These are phyloP conservation scores for Blastocystis hominis DNA, from an alignment of 352 stramenopile species.

Conservation along the genomic window DNA sequence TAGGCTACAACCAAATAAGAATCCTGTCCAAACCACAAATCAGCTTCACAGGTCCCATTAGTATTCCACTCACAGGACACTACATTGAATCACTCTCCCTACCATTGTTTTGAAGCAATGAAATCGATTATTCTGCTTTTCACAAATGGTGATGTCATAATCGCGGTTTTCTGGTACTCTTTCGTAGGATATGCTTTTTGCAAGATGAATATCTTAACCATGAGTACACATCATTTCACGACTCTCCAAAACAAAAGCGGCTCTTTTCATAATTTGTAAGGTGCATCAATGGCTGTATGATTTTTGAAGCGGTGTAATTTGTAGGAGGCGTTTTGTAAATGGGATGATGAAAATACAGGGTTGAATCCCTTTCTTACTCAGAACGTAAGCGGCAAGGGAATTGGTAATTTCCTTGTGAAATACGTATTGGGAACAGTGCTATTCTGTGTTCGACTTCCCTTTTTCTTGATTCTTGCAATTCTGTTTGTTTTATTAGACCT, in stretches of 20 bases:
- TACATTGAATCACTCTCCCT: not conserved
- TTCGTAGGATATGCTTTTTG: too few species aligned
- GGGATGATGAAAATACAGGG: constrained; percentile 44
- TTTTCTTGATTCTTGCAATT: not conserved
- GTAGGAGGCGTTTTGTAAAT: constrained; percentile 51
- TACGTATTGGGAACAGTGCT: constrained; percentile 27
- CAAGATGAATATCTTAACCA: too few species aligned
- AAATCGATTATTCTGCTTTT: constrained; percentile 19
- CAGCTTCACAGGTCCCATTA: not conserved
- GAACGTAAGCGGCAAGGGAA: not conserved
- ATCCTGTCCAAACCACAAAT: not conserved
- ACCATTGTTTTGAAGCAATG: not conserved
- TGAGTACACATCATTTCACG: too few species aligned
- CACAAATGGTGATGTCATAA: too few species aligned
- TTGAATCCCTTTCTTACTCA: constrained; percentile 37
- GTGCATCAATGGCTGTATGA: not conserved
- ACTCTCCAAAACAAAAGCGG: too few species aligned
- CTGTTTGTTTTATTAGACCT: not conserved
- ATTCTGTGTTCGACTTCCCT: not conserved
- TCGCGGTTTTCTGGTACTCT: too few species aligned
- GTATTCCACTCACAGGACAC: not conserved
- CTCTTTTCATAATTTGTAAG: too few species aligned
- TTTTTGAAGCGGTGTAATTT: not conserved
- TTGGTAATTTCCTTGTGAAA: not conserved
- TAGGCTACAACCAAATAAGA: constrained; percentile 63